Conservation (phyloP, 2,329 filamentous ascomycete species). For the Fusarium siculi region DNA sequence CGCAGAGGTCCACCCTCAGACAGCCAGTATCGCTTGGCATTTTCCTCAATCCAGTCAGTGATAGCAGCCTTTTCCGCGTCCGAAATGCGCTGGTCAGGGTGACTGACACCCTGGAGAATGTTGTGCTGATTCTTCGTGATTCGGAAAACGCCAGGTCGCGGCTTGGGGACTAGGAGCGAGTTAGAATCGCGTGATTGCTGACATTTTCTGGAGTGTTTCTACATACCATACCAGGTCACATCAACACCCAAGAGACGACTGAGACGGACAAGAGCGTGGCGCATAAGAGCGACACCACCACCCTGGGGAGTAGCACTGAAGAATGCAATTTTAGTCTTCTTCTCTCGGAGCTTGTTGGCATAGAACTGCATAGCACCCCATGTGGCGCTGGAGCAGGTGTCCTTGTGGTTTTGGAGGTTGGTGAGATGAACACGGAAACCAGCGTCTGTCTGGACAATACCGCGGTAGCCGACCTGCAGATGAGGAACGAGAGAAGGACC, state of each 20-base stretch:
- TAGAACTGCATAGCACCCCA: slow-evolving; percentile 74
- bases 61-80: slow-evolving; percentile 70
- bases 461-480: slow-evolving; percentile 73
- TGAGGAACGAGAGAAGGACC: slow-evolving; percentile 77
- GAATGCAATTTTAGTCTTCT: slow-evolving; percentile 77
- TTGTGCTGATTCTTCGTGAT: slow-evolving; percentile 92
- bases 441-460: slow-evolving; percentile 76
- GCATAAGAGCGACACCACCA: slow-evolving; percentile 85
- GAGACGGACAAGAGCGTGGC: slow-evolving; percentile 80
- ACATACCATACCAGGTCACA: slow-evolving; percentile 75
- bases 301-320: slow-evolving; percentile 85
- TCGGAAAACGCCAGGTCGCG: slow-evolving; percentile 80
- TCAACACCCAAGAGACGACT: slow-evolving; percentile 73
- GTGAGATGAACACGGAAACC: slow-evolving; percentile 71
- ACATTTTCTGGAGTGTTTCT: neutral
- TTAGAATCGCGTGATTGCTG: neutral
- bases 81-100: slow-evolving; percentile 71
- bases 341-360: slow-evolving; percentile 69
- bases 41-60: slow-evolving; percentile 77
- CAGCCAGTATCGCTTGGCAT: slow-evolving; percentile 81
- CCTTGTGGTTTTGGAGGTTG: slow-evolving; percentile 66
- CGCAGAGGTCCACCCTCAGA: slow-evolving; percentile 73
- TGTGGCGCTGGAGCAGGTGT: slow-evolving; percentile 69
- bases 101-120: slow-evolving; percentile 82
- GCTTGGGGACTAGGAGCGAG: slow-evolving; percentile 71